Evolutionary conservation across 495 filamentous ascomycete species (phyloP).

Genomic region (Trichoderma virens): DNA sequence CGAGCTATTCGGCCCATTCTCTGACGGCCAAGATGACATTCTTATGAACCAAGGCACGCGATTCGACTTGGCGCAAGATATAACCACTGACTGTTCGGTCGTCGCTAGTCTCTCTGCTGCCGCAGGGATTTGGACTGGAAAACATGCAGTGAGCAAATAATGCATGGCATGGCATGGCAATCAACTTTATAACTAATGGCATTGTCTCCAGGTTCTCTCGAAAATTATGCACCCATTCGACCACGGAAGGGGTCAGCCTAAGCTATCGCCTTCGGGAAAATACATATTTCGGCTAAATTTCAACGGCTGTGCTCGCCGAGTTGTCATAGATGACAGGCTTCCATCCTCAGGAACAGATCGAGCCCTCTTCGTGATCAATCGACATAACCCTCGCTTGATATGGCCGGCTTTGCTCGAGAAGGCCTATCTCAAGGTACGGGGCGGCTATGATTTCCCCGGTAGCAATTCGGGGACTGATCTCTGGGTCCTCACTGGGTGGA

Average conservation of each 20-base stretch:
- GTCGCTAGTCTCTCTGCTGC: constrained; percentile 90
- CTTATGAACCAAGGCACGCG: constrained; percentile 47
- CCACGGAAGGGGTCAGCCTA: constrained; percentile 41
- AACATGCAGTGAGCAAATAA: constrained; percentile 14
- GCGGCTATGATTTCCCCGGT: constrained; percentile 97
- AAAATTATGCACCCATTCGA: constrained; percentile 70
- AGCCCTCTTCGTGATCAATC: constrained; percentile 79
- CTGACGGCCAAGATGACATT: constrained; percentile 22
- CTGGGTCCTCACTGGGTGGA: constrained; percentile 87
- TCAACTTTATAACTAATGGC: too few relatives aligned
- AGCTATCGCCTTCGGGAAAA: constrained; percentile 67
- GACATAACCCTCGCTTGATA: constrained; percentile 63
- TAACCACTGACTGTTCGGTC: constrained; percentile 92
- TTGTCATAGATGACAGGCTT: constrained; percentile 86
- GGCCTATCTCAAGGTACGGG: constrained; percentile 92
- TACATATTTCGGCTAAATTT: constrained; percentile 90
- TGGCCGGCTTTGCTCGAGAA: constrained; percentile 97
- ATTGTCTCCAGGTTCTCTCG: constrained; percentile 48
- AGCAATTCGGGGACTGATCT: constrained; percentile 95
- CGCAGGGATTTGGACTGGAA: constrained; percentile 33
- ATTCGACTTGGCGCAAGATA: constrained; percentile 84
- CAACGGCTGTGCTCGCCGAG: constrained; percentile 84
- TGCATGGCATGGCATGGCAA: constrained; percentile 15
- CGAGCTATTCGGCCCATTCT: constrained; percentile 35
- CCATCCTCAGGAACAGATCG: constrained; percentile 66